A percentile compares a stretch with the other conserved stretches of the same genome.
These are phyloP conservation scores for Phaeosphaeria sp. DNA, from an alignment of 2,329 filamentous ascomycete species.

Conservation along the genomic window DNA sequence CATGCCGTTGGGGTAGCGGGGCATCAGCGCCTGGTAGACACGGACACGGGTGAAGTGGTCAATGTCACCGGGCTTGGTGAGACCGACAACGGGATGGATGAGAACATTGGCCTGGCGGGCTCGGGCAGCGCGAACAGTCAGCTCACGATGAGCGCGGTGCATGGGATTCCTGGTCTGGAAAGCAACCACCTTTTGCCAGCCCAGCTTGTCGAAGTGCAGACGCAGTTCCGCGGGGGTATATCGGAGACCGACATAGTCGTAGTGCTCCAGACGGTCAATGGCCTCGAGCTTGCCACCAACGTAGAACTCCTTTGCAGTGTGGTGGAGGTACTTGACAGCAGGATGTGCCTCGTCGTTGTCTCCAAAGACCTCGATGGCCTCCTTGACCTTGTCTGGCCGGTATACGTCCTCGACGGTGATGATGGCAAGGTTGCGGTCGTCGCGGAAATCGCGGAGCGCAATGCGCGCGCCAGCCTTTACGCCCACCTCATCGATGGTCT, in stretches of 20 bases:
- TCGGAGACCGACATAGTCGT: slow-evolving; percentile 96
- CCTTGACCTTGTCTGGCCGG: slow-evolving; percentile 91
- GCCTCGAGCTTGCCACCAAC: slow-evolving; percentile 96
- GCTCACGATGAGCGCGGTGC: slow-evolving; percentile 97
- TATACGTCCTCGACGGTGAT: slow-evolving; percentile 96
- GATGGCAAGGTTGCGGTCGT: slow-evolving; percentile 95
- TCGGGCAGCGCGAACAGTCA: slow-evolving; percentile 95
- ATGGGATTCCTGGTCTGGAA: slow-evolving; percentile 99
- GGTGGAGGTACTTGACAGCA: slow-evolving; percentile 87
- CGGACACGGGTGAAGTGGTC: slow-evolving; percentile 99
- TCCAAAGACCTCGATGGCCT: slow-evolving; percentile 94
- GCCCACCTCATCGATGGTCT: slow-evolving; percentile 74
- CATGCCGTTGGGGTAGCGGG: slow-evolving; percentile 99
- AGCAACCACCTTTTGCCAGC: slow-evolving; percentile 95
- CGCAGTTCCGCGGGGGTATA: slow-evolving; percentile 94
- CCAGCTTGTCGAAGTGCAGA: slow-evolving; percentile 98
- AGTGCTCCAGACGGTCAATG: slow-evolving; percentile 94
- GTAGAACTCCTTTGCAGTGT: slow-evolving; percentile 84
- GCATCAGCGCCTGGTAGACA: slow-evolving; percentile 95
- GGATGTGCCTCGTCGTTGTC: slow-evolving; percentile 84
- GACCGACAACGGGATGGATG: slow-evolving; percentile 96
- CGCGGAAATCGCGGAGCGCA: slow-evolving; percentile 91
- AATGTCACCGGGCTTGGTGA: slow-evolving; percentile 99
- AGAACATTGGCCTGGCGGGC: slow-evolving; percentile 97
- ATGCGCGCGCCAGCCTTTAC: slow-evolving; percentile 83